Conservation (phyloP, 208 protist genomes). For the Trypanosoma caninum region DNA sequence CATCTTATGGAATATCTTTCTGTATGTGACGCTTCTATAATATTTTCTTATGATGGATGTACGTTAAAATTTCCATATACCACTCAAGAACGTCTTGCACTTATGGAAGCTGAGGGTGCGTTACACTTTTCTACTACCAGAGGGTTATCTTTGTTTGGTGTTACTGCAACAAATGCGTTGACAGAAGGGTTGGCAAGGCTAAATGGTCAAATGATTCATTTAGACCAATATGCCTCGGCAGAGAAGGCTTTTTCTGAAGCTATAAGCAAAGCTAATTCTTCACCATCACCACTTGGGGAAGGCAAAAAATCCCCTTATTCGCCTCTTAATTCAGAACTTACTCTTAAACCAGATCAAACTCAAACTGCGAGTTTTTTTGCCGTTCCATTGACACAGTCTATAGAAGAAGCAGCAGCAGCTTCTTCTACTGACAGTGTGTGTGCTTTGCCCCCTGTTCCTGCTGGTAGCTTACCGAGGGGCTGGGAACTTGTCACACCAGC, state of each 20-base stretch:
- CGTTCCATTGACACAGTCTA: not conserved
- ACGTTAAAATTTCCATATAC: slow-evolving; percentile 62
- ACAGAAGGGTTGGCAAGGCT: slow-evolving; percentile 42
- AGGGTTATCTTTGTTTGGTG: slow-evolving; percentile 51
- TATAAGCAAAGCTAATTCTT: slow-evolving; percentile 7
- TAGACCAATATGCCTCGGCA: slow-evolving; percentile 42
- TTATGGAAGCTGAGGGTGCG: slow-evolving; percentile 40
- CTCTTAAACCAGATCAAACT: not conserved
- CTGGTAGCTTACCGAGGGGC: not conserved
- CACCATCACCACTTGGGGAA: not conserved
- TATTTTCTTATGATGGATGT: slow-evolving; percentile 11
- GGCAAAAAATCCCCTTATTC: not conserved
- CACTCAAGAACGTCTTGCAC: slow-evolving; percentile 50
- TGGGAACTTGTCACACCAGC: not conserved
- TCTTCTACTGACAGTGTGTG: not conserved
- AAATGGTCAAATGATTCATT: slow-evolving; percentile 38
- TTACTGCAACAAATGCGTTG: slow-evolving; percentile 51
- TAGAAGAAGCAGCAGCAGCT: not conserved
- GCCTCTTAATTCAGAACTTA: not conserved
- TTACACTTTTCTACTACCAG: slow-evolving; percentile 56
- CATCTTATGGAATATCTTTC: slow-evolving; percentile 19
- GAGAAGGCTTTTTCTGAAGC: slow-evolving; percentile 34
- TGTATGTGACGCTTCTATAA: slow-evolving; percentile 7
- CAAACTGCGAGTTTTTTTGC: not conserved
- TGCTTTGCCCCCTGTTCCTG: not conserved